Evolutionary conservation across 1,284 basidiomycete genomes (phyloP), one percentile per base, ranked within the genome.

Genomic region (Ganoderma meredithae): DNA sequence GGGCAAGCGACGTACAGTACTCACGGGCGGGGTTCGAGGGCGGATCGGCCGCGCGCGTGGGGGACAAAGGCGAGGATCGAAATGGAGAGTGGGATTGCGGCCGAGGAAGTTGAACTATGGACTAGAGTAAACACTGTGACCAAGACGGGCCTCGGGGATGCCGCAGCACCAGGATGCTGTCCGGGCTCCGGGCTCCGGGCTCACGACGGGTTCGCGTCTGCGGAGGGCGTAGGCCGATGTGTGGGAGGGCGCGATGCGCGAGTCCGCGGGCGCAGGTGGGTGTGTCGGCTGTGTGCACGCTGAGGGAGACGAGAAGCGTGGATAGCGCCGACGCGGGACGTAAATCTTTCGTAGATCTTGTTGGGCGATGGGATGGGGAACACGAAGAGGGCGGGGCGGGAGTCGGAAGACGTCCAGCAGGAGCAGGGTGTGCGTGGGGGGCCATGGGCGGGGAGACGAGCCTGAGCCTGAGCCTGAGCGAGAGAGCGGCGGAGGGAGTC

Each of bases 401-500:
- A 15, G 15, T 17, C 1, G n/a, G n/a, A 13, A 19, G 33, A n/a
- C 15, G 55, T 36, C 9, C 31, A 36, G 15, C 33, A 39, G 55
- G 0, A 33, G 55, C 8, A 12, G 2, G 13, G 17, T 17, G 27
- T 6, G 19, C 33, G 36, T 36, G 36, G 10, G 7, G 19, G 15
- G 17, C 6, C 9, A 15, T 7, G 52, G 27, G 52, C 17, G 52
- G 49, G 49, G 49, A 27, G 49, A 52, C 7, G 27, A 52, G 49
- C 52, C 19, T 53, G 52, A 53, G 52, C 25, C 33, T 58, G 55
- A 58, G 55, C 12, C 19, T 58, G 55, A 58, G 33, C 55, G 31
- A 58, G 55, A 39, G 31, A 33, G 31, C 27, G 15, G 1, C 6
- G 31, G 33, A 12, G 55, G 9, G 19, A 7, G 3, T 36, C 10